These are phyloP conservation scores for Rhododendron griersonianum DNA, from an alignment of 148 eudicot species.

Conservation along the genomic window DNA sequence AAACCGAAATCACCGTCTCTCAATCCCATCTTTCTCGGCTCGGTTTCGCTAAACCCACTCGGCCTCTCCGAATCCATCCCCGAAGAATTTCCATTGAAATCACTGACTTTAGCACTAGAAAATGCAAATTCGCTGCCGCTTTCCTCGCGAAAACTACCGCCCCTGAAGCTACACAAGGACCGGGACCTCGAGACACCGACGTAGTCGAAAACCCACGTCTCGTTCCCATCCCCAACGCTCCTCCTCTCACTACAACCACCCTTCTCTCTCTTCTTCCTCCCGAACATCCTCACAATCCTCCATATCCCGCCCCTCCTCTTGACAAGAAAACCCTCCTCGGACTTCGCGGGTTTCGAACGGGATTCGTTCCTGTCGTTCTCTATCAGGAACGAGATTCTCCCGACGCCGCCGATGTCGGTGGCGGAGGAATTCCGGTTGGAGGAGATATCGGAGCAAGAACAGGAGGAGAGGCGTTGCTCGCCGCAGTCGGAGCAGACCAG, in stretches of 20 bases:
- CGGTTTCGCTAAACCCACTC: constrained; percentile 60
- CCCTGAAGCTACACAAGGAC: constrained; percentile 69
- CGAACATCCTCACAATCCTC: constrained; percentile 59
- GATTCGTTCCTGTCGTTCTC: constrained; percentile 39
- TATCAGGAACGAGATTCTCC: constrained; percentile 68
- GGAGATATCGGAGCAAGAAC: constrained; percentile 60
- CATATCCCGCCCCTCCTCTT: constrained; percentile 47
- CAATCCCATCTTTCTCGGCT: constrained; percentile 46
- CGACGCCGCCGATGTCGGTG: constrained; percentile 49
- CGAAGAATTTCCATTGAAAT: constrained; percentile 52
- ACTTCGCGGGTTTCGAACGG: constrained; percentile 9
- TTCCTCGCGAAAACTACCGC: constrained; percentile 35
- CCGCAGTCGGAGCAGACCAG: constrained; percentile 83
- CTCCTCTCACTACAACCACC: constrained; percentile 22
- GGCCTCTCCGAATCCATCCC: constrained; percentile 40
- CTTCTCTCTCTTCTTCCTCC: constrained; percentile 57
- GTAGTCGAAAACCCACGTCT: constrained; percentile 20
- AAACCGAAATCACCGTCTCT: background rate
- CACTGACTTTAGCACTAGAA: constrained; percentile 67
- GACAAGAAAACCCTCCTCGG: constrained; percentile 20
- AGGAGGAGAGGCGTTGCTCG: constrained; percentile 54
- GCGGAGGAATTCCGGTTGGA: constrained; percentile 37
- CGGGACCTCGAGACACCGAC: constrained; percentile 69
- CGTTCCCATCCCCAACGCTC: background rate
- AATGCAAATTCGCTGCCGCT: constrained; percentile 38